phyloP scores from a whole-genome alignment of 192 early-diverging fungal genomes.

The Irineochytrium annulatum region DNA sequence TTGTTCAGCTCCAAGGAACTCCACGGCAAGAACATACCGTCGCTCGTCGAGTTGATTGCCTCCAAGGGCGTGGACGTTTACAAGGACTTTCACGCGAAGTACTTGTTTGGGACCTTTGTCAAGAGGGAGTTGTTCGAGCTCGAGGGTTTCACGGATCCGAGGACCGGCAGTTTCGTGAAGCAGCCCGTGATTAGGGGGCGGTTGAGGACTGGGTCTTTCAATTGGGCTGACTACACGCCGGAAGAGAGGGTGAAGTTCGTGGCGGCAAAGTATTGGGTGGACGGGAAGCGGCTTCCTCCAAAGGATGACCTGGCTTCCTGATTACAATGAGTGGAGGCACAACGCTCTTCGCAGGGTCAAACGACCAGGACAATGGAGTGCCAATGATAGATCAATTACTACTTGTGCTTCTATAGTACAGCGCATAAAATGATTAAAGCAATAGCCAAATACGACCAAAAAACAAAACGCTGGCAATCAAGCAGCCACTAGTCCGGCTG shows the following conservation, averaged over 20 bases:
- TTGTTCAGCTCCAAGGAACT: conserved; percentile 31
- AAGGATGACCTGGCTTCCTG: too few species aligned
- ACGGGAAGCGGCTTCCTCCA: conserved; percentile 23
- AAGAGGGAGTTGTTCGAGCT: conserved; percentile 44
- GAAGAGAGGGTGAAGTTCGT: conserved; percentile 37
- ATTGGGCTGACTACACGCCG: conserved; percentile 49
- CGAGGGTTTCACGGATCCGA: conserved; percentile 23
- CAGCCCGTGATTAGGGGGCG: conserved; percentile 29
- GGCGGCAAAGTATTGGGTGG: conserved; percentile 37
- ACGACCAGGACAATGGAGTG: too few species aligned
- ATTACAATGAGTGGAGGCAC: too few species aligned
- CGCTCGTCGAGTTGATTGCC: conserved; percentile 37
- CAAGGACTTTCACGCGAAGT: conserved; percentile 16
- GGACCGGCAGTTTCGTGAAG: conserved; percentile 19
- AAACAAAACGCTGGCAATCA: too few species aligned
- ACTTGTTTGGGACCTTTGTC: conserved; percentile 51
- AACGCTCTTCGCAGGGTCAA: too few species aligned
- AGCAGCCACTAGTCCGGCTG: conserved; percentile 50
- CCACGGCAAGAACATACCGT: conserved; percentile 25
- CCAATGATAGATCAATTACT: too few species aligned
- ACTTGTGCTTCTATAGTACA: too few species aligned
- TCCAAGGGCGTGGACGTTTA: conserved; percentile 17
- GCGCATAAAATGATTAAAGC: too few species aligned
- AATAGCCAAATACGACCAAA: too few species aligned
- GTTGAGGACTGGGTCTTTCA: conserved; percentile 40